Base-by-base conservation (phyloP, 129 eudicot genomes). In the Lactuca sativa region DNA sequence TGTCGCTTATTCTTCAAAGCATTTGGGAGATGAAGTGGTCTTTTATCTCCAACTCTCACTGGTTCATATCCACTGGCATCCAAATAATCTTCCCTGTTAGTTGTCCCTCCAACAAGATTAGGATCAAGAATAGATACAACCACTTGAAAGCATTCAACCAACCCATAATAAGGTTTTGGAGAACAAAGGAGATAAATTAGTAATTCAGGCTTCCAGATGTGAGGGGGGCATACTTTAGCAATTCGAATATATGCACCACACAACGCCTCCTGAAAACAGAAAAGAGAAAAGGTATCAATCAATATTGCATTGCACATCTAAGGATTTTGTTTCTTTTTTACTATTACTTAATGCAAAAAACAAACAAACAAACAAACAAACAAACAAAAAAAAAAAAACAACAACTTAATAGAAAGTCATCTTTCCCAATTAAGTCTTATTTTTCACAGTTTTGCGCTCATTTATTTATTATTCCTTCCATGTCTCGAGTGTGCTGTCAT, bases 181-280 rank as follows among this genome's bases (percentile, higher is more conserved):
- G 82, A 82, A 78, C 82, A 80, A 80, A 93, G 84, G 72, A 76
- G 54, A 60, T 43, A 13, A 43, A 93, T 72, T 34, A 93, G 83
- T 76, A 80, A 83, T 77, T 89, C 95, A 40, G 95, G 98, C 87
- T 71, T 90, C 98, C 98, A 89, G 76, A 86, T 66, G 74, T 75
- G 82, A 69, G 86, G 90, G 14, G 97, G 88, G 63, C 97, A 93
- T 53, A 51, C 72, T 72, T 81, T 86, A 66, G 84, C 85, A 56
- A 93, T 85, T 73, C 95, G 81, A 58, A 83, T 67, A 79, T 87
- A 93, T 55, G 95, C 92, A 77, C 76, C 75, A 80, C 95, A 85
- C 30, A 93, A 72, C 52, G 92, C 98, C 65, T 66, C 95, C 98
- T 93, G 89, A 56, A 25, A 73, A 43, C 9, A 16, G 18, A 17